Base-by-base conservation (phyloP, 805 yeast species). In the Starmera quercuum region DNA sequence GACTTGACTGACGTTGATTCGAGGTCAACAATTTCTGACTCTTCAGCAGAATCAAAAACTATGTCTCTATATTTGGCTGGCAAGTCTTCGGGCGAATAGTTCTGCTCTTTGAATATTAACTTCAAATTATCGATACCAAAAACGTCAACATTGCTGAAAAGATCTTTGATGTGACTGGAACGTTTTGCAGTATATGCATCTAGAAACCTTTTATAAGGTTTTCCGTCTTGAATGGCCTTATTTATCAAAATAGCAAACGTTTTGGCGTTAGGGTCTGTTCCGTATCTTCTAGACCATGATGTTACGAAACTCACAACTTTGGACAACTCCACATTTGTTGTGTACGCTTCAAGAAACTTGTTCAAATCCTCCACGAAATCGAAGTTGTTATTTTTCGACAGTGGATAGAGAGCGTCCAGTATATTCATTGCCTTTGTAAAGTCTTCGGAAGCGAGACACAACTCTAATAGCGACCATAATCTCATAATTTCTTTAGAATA, bases 381-480 rank as follows among this genome's bases (percentile, higher is more conserved):
- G 4, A 67, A 59, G 41, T 56, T 38, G 45, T 62, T 54, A 40
- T 54, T 49, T 4, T 56, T 48, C 5, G 65, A 54, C 15, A 75
- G 54, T 15, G 73, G 73, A 32, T 76, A 68, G 30, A 85, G 63
- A 3, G 87, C 78, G 34, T 66, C 63, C 26, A 86, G 56, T 15
- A 85, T 75, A 17, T 78, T 61, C 42, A 74, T 76, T 0, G 95
- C 95, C 48, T 95, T 66, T 16, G 68, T 71, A 44, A 68, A 72
- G 49, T 83, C 81, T 34, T 69, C 68, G 22, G 82, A 71, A 29
- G 75, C 73, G 21, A 86, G 50, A 43, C 88, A 79, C 0, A 92
- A 90, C 46, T 86, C 95, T 26, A 85, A 64, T 23, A 86, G 58
- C 3, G 88, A 73, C 77, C 88, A 86, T 14, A 81, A 63, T 46